Conservation (phyloP, 2,329 filamentous ascomycete species). For the Nannizziopsis barbatae region DNA sequence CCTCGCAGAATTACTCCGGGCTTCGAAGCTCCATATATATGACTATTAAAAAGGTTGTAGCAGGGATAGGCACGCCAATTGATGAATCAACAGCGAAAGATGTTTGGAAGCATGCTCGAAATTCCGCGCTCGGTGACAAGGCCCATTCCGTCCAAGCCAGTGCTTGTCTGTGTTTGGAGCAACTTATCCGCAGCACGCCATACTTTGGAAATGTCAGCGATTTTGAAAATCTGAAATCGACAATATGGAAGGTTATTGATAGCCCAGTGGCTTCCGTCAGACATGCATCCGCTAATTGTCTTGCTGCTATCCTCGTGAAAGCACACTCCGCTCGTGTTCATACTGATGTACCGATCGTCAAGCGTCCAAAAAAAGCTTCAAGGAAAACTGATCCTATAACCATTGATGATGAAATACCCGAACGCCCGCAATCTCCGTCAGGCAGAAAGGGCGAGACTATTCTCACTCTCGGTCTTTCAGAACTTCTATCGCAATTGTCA, state of each 20-base stretch:
- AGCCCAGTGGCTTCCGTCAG: conserved; percentile 62
- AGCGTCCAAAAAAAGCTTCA: conserved; percentile 62
- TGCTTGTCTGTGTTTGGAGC: conserved; percentile 67
- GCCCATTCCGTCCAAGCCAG: conserved; percentile 66
- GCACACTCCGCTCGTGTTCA: conserved; percentile 56
- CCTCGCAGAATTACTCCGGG: conserved; percentile 67
- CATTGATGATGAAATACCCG: conserved; percentile 60
- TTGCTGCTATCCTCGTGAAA: conserved; percentile 74
- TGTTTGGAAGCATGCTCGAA: conserved; percentile 83
- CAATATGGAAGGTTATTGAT: conserved; percentile 78
- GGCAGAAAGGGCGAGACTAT: conserved; percentile 51
- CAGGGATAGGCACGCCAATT: conserved; percentile 62
- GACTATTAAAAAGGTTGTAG: conserved; percentile 62
- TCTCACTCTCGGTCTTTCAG: conserved; percentile 61
- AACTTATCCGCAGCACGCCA: conserved; percentile 57
- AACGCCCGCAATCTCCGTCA: conserved; percentile 49
- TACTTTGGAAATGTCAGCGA: conserved; percentile 84
- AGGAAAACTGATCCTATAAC: conserved; percentile 58
- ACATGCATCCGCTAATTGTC: conserved; percentile 73
- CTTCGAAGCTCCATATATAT: conserved; percentile 67
- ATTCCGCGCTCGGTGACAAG: conserved; percentile 66
- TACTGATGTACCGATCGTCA: conserved; percentile 47
- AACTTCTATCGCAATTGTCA: conserved; percentile 69
- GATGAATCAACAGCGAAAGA: conserved; percentile 81
- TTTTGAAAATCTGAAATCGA: conserved; percentile 75